Percentiles rank a stretch among this genome's conserved stretches.
phyloP scores from a whole-genome alignment of 805 yeast species.

The Tanozyma kutaoensis region DNA sequence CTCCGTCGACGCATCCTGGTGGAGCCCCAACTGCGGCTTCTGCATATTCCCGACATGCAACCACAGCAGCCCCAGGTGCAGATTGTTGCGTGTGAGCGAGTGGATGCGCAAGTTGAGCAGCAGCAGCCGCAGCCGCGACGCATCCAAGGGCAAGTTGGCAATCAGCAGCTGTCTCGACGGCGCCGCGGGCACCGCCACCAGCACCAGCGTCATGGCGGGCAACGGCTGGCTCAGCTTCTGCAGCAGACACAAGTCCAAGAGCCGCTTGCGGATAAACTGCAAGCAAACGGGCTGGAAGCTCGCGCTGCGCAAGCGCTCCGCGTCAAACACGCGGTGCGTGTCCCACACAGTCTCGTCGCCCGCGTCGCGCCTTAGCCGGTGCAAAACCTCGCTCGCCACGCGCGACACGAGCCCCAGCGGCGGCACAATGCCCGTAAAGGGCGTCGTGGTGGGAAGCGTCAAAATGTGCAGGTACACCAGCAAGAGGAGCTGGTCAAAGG shows the following conservation, averaged over 20 bases:
- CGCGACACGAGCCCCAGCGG: constrained; percentile 31
- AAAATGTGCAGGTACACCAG: constrained; percentile 19
- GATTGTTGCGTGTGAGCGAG: constrained; percentile 28
- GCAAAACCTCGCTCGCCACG: constrained; percentile 21
- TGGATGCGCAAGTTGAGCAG: constrained; percentile 27
- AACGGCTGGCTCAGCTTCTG: neutral
- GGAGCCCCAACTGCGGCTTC: constrained; percentile 12
- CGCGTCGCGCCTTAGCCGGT: too few species aligned
- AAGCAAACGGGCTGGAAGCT: constrained; percentile 24
- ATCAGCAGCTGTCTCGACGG: constrained; percentile 22
- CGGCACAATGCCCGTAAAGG: constrained; percentile 27
- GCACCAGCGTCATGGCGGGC: constrained; percentile 4
- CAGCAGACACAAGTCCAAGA: constrained; percentile 21
- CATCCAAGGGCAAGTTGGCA: constrained; percentile 23
- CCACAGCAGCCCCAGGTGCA: constrained; percentile 23
- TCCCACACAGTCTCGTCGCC: constrained; percentile 11
- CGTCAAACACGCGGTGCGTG: constrained; percentile 16
- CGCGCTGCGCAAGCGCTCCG: constrained; percentile 17
- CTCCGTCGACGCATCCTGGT: constrained; percentile 19
- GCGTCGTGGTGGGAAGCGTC: constrained; percentile 30
- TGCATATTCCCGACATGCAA: constrained; percentile 30
- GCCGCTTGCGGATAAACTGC: constrained; percentile 26
- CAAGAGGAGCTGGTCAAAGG: constrained; percentile 24
- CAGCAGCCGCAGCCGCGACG: constrained; percentile 20
- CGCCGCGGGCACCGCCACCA: constrained; percentile 4